Percentiles rank a stretch among this genome's conserved stretches.
Evolutionary conservation across 768 basidiomycete species (phyloP).

Genomic region (Trametes elegans): DNA sequence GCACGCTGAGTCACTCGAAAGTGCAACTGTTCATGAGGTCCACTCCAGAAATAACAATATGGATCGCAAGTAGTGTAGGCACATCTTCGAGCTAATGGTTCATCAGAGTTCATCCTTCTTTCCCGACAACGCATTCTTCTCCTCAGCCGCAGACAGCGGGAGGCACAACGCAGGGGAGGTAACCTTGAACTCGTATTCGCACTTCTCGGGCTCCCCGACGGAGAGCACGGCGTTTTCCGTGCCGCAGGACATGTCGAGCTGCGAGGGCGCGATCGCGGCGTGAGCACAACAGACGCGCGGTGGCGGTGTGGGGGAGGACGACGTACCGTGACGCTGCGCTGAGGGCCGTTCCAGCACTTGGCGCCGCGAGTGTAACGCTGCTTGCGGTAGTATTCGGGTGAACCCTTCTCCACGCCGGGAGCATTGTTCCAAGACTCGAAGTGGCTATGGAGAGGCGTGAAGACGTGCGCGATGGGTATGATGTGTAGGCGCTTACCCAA

Average conservation of each 20-base stretch:
- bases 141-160: conserved; percentile 44
- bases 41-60: not conserved
- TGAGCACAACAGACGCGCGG: not conserved
- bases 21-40: too few relatives aligned
- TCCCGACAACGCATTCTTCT: conserved; percentile 13
- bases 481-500: conserved; percentile 61
- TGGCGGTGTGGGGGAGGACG: not conserved
- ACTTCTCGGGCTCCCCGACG: conserved; percentile 91
- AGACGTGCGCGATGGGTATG: not conserved
- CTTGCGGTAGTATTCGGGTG: conserved; percentile 72
- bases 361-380: conserved; percentile 84
- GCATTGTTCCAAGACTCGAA: conserved; percentile 81
- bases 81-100: too few relatives aligned
- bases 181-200: conserved; percentile 87
- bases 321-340: conserved; percentile 73
- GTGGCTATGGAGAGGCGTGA: conserved; percentile 41
- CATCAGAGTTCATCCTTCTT: conserved; percentile 31
- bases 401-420: conserved; percentile 53
- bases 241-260: conserved; percentile 86
- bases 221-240: conserved; percentile 76
- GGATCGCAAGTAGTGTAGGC: not conserved
- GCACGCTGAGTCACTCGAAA: too few relatives aligned
- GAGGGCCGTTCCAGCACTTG: conserved; percentile 96
- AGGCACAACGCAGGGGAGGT: conserved; percentile 84
- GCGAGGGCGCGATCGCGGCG: not conserved